A percentile compares a stretch with the other conserved stretches of the same genome.
phyloP scores from a whole-genome alignment of 352 stramenopile species.

The Blastocystis hominis region DNA sequence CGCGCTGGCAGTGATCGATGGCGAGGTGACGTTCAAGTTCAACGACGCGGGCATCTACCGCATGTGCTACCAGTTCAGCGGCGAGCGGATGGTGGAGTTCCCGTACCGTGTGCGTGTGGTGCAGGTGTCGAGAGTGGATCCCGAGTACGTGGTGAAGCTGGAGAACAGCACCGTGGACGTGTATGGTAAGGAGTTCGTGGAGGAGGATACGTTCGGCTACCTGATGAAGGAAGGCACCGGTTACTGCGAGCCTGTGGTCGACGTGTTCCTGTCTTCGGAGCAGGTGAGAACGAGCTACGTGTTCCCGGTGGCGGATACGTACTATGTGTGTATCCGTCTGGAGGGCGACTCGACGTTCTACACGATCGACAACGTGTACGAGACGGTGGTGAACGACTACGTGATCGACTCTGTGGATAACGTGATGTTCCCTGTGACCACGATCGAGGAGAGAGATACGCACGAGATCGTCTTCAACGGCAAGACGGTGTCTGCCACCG shows the following conservation, averaged over 20 bases:
- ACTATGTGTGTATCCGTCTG: slow-evolving; percentile 22
- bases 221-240: neutral
- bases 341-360: neutral
- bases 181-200: neutral
- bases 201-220: slow-evolving; percentile 32
- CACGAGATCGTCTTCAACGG: neutral
- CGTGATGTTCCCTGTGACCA: slow-evolving; percentile 31
- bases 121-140: neutral
- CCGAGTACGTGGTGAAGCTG: slow-evolving; percentile 12
- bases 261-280: neutral
- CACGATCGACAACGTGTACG: neutral
- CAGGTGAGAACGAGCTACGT: neutral
- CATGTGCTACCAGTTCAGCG: slow-evolving; percentile 39
- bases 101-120: neutral
- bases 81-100: slow-evolving; percentile 31
- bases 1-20: neutral
- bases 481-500: slow-evolving; percentile 2
- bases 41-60: neutral
- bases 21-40: neutral
- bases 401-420: slow-evolving; percentile 9
- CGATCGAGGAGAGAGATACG: slow-evolving; percentile 24
- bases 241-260: neutral
- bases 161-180: slow-evolving; percentile 16
- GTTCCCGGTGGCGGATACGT: neutral
- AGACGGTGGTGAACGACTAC: neutral